Evolutionary conservation across 495 filamentous ascomycete genomes (phyloP).

Genomic region (Aspergillus heteromorphus): DNA sequence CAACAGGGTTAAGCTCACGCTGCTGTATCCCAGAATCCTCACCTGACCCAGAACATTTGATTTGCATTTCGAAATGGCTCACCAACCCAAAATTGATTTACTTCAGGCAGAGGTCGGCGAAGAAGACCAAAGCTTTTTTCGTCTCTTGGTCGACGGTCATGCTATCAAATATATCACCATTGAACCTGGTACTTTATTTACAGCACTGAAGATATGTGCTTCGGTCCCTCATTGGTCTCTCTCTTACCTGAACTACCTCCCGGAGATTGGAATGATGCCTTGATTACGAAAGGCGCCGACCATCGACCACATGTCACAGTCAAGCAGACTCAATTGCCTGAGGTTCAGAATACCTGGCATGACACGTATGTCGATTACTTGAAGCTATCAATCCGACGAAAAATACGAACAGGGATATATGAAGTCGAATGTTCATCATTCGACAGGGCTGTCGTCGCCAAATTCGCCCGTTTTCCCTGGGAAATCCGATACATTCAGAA

Average conservation of each 20-base stretch:
- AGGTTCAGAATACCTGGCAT: constrained; percentile 21
- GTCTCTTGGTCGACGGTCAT: constrained; percentile 24
- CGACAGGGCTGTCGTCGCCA: constrained; percentile 22
- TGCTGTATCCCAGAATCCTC: background rate
- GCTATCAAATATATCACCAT: constrained; percentile 32
- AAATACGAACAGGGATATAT: constrained; percentile 20
- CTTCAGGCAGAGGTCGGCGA: constrained; percentile 25
- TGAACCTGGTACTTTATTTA: constrained; percentile 28
- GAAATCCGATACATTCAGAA: constrained; percentile 34
- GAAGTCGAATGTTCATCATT: constrained; percentile 22
- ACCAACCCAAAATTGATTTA: constrained; percentile 17
- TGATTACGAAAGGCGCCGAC: constrained; percentile 14
- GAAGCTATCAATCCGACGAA: constrained; percentile 14
- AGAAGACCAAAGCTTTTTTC: constrained; percentile 23
- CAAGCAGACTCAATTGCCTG: constrained; percentile 14
- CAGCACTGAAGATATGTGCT: constrained; percentile 28
- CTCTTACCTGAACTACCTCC: constrained; percentile 17
- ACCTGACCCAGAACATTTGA: too few species aligned
- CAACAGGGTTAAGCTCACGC: too few species aligned
- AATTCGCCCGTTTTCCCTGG: constrained; percentile 38
- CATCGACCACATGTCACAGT: constrained; percentile 18
- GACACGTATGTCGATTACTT: constrained; percentile 18
- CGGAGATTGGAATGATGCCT: constrained; percentile 24
- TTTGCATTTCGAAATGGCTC: constrained; percentile 9
- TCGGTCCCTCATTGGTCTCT: constrained; percentile 20